These are phyloP conservation scores for Annulohypoxylon bovei DNA, from an alignment of 495 filamentous ascomycete species.

Conservation along the genomic window DNA sequence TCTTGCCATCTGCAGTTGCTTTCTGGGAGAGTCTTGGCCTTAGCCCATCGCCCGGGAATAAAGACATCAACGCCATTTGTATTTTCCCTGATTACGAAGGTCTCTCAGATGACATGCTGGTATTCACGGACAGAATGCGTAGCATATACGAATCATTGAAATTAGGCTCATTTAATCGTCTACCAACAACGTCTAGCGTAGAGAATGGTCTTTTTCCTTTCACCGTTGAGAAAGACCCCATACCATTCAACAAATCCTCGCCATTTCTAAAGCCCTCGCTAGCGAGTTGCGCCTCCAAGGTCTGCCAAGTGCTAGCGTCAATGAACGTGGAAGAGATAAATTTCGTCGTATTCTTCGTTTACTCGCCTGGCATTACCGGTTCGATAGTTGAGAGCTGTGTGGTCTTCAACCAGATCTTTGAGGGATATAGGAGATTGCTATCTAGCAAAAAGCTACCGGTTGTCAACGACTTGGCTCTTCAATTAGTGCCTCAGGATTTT, in stretches of 20 bases:
- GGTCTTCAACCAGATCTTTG: constrained; percentile 79
- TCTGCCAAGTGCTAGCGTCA: constrained; percentile 51
- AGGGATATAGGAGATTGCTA: constrained; percentile 68
- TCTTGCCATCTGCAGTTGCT: constrained; percentile 78
- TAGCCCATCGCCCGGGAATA: constrained; percentile 77
- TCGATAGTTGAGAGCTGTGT: constrained; percentile 80
- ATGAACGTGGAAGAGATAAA: constrained; percentile 58
- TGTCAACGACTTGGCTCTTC: constrained; percentile 78
- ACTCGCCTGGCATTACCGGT: constrained; percentile 71
- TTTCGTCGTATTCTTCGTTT: constrained; percentile 87
- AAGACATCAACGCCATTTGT: constrained; percentile 82
- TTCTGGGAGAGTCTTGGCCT: constrained; percentile 96
- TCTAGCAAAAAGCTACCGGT: constrained; percentile 60
- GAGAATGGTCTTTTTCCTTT: constrained; percentile 70
- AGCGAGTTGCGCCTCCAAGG: constrained; percentile 40
- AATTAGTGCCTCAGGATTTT: constrained; percentile 79
- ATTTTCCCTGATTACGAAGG: constrained; percentile 74
- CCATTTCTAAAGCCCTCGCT: constrained; percentile 47
- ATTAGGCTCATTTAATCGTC: constrained; percentile 74
- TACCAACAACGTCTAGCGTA: constrained; percentile 61
- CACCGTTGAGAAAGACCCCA: constrained; percentile 51
- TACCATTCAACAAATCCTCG: constrained; percentile 44
- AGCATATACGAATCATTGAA: constrained; percentile 82
- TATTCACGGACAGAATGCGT: constrained; percentile 76
- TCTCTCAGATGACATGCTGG: constrained; percentile 66